phyloP scores from a whole-genome alignment of 1,284 basidiomycete species.

The Rhodotorula mucilaginosa region DNA sequence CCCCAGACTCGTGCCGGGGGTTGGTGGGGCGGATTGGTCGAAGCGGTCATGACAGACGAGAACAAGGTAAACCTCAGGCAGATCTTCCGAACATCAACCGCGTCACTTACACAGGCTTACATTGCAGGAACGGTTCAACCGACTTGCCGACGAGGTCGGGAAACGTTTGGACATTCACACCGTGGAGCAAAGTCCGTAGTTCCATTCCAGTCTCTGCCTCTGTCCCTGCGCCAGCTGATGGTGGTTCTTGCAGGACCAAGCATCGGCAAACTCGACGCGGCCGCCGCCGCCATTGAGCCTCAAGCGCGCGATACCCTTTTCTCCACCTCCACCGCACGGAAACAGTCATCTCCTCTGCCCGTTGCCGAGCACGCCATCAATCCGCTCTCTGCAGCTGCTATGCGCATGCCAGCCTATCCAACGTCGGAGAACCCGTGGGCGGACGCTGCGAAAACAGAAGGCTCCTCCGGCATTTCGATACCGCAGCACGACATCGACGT shows the following conservation, averaged over 20 bases:
- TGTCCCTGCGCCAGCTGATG: neutral
- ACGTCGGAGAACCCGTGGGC: slow-evolving; percentile 41
- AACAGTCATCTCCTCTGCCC: neutral
- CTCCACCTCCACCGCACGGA: slow-evolving; percentile 44
- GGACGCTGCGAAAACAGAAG: slow-evolving; percentile 12
- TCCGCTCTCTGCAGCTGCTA: slow-evolving; percentile 43
- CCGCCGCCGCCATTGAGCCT: slow-evolving; percentile 66
- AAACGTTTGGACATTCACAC: slow-evolving; percentile 73
- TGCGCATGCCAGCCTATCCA: slow-evolving; percentile 49
- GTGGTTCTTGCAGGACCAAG: slow-evolving; percentile 57
- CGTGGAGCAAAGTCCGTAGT: slow-evolving; percentile 42
- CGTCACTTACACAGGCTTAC: slow-evolving; percentile 44
- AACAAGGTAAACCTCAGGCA: slow-evolving; percentile 66
- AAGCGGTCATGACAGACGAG: slow-evolving; percentile 78
- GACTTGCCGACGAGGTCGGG: slow-evolving; percentile 84
- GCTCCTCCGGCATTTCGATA: slow-evolving; percentile 57
- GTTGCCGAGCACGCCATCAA: slow-evolving; percentile 1
- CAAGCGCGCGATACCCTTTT: slow-evolving; percentile 83
- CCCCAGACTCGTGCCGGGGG: slow-evolving; percentile 54
- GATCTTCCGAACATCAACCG: slow-evolving; percentile 30
- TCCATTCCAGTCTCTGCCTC: neutral
- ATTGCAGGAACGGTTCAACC: slow-evolving; percentile 41
- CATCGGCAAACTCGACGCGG: slow-evolving; percentile 74
- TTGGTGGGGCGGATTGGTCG: slow-evolving; percentile 60
- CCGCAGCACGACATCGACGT: slow-evolving; percentile 57